These are phyloP conservation scores for Nemania sp. DNA, from an alignment of 2,329 filamentous ascomycete genomes.

Conservation along the genomic window DNA sequence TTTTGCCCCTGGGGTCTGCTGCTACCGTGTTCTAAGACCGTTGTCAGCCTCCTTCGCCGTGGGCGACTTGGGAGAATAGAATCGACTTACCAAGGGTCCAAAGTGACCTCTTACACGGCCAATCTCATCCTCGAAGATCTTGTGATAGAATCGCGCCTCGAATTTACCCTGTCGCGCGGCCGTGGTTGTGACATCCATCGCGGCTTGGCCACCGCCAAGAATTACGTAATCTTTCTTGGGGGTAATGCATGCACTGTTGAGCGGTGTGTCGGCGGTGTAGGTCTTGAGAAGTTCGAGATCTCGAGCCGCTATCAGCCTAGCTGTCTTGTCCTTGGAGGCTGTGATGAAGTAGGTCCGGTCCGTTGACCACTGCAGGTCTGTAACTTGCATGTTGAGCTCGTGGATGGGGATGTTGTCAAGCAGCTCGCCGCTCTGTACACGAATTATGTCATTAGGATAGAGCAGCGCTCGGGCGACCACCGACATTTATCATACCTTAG, in stretches of 20 bases:
- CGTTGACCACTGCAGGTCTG: constrained; percentile 90
- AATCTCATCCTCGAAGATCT: constrained; percentile 98
- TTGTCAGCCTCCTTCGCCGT: constrained; percentile 11
- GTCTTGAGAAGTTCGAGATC: constrained; percentile 93
- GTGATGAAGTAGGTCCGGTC: constrained; percentile 99
- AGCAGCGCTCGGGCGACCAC: no score
- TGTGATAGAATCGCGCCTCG: constrained; percentile 99
- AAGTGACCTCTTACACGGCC: constrained; percentile 97
- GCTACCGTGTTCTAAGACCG: constrained; percentile 79
- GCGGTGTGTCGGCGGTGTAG: constrained; percentile 87
- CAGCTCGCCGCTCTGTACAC: constrained; percentile 72
- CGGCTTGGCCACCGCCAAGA: constrained; percentile 95
- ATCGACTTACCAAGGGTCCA: constrained; percentile 70
- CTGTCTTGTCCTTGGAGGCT: constrained; percentile 95
- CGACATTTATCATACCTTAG: constrained; percentile 63
- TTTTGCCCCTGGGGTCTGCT: constrained; percentile 85
- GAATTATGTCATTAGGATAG: constrained; percentile 17
- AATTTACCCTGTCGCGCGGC: constrained; percentile 96
- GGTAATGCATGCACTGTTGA: constrained; percentile 94
- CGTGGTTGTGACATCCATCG: constrained; percentile 98
- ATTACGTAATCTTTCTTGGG: constrained; percentile 98
- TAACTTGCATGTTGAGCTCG: constrained; percentile 81
- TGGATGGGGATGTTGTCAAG: constrained; percentile 82
- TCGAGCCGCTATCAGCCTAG: constrained; percentile 80
- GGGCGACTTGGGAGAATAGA: neutral